A percentile compares a stretch with the other conserved stretches of the same genome.
These are phyloP conservation scores for Paraconiothyrium sp. DNA, from an alignment of 2,329 filamentous ascomycete species.

Conservation along the genomic window DNA sequence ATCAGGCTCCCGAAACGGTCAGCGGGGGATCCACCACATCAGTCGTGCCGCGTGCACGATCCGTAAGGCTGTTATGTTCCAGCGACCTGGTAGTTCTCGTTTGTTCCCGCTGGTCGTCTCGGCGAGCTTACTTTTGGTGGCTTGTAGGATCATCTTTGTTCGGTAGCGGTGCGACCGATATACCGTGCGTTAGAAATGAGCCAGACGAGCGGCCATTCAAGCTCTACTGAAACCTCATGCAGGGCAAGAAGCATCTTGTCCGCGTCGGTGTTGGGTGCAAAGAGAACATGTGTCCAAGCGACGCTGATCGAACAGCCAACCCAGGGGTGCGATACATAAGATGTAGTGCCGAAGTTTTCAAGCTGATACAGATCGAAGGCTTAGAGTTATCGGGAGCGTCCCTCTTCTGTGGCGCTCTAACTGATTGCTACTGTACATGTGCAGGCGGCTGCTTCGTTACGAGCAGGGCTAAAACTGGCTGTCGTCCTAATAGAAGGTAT, in stretches of 20 bases:
- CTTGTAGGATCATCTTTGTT: constrained; percentile 4
- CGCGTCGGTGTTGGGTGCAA: neutral
- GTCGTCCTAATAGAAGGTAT: neutral
- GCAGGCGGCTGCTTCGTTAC: neutral
- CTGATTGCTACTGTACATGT: neutral
- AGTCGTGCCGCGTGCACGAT: constrained; percentile 3
- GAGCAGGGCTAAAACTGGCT: neutral
- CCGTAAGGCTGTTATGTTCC: constrained; percentile 1
- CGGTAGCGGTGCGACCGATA: neutral
- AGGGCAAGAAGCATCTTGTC: neutral
- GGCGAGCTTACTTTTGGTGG: constrained; percentile 8
- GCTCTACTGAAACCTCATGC: neutral
- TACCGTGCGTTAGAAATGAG: constrained; percentile 1
- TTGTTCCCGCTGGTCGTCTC: neutral
- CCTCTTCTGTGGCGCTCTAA: neutral
- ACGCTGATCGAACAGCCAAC: neutral
- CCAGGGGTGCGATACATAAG: neutral
- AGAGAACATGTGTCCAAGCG: neutral
- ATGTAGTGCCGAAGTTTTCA: neutral
- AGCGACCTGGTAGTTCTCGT: neutral
- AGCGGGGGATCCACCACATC: constrained; percentile 12
- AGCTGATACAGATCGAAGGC: neutral
- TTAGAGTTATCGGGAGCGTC: neutral
- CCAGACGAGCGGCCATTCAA: neutral
- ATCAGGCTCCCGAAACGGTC: constrained; percentile 13